Evolutionary conservation across 108 stramenopile species (phyloP).

Genomic region (Pelagomonas calceolata): DNA sequence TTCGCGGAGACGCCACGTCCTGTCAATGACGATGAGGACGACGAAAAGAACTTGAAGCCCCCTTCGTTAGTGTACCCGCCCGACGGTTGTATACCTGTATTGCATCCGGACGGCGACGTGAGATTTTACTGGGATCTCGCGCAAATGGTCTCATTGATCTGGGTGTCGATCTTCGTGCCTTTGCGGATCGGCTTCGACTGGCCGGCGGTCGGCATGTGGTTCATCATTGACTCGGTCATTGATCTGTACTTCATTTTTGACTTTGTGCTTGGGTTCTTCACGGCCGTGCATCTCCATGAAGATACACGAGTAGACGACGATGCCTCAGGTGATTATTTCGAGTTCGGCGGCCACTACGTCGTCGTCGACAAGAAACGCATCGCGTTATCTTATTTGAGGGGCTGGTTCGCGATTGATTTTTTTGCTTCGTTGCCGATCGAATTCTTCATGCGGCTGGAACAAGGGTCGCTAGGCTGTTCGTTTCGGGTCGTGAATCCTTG

Average conservation of each 20-base stretch:
- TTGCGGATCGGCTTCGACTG: not conserved
- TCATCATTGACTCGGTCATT: not conserved
- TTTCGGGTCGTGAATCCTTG: not conserved
- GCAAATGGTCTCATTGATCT: not conserved
- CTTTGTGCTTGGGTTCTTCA: not conserved
- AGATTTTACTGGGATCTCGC: too few relatives aligned
- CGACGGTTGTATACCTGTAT: too few relatives aligned
- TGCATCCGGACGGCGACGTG: too few relatives aligned
- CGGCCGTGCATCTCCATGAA: not conserved
- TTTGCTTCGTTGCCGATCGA: not conserved
- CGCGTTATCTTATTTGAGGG: not conserved
- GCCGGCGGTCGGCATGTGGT: not conserved
- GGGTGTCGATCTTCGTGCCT: not conserved
- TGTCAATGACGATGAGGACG: too few relatives aligned
- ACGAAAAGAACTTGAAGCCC: too few relatives aligned
- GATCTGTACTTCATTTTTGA: not conserved
- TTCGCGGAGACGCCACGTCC: too few relatives aligned
- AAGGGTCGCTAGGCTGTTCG: not conserved
- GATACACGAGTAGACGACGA: not conserved
- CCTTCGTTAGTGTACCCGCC: too few relatives aligned
- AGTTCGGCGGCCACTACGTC: not conserved
- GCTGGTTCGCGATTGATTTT: not conserved
- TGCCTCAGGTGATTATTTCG: too few relatives aligned
- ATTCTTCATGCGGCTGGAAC: not conserved
- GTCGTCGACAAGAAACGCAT: not conserved